These are phyloP conservation scores for Oryza rufipogon DNA, from an alignment of 176 grass and related monocot genomes.

Conservation along the genomic window DNA sequence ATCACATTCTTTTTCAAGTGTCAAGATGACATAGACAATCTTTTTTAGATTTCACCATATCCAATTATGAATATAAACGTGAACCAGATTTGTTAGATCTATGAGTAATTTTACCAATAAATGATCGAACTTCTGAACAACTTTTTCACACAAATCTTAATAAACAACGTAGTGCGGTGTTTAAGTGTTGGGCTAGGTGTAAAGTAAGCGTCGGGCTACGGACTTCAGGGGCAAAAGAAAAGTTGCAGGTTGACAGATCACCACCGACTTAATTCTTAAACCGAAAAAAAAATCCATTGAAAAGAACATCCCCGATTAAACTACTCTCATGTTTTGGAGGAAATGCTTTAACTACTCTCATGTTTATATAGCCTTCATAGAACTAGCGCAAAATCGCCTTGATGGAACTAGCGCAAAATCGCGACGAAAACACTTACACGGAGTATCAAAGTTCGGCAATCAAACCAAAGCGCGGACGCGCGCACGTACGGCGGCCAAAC, in stretches of 20 bases:
- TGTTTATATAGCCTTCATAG: background rate
- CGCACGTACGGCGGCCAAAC: background rate
- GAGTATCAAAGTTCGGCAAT: background rate
- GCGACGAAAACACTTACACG: background rate
- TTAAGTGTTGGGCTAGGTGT: too few species aligned
- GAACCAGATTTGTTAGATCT: conserved; percentile 5
- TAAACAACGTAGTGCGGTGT: background rate
- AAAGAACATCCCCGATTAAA: background rate
- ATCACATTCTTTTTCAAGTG: background rate
- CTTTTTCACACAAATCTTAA: background rate
- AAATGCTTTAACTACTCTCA: background rate
- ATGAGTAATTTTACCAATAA: background rate
- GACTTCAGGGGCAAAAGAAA: background rate
- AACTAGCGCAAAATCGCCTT: too few species aligned
- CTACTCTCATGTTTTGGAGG: too few species aligned
- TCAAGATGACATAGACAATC: background rate
- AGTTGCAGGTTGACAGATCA: background rate
- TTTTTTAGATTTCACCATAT: background rate
- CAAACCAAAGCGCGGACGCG: background rate
- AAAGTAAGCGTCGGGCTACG: background rate
- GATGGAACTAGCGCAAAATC: too few species aligned
- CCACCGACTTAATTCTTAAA: background rate
- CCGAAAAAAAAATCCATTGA: background rate
- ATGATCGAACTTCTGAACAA: background rate
- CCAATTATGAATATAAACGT: background rate